A percentile compares a stretch with the other conserved stretches of the same genome.
Evolutionary conservation across 495 filamentous ascomycete genomes (phyloP).

Genomic region (Melanomma pulvis-pyrius): DNA sequence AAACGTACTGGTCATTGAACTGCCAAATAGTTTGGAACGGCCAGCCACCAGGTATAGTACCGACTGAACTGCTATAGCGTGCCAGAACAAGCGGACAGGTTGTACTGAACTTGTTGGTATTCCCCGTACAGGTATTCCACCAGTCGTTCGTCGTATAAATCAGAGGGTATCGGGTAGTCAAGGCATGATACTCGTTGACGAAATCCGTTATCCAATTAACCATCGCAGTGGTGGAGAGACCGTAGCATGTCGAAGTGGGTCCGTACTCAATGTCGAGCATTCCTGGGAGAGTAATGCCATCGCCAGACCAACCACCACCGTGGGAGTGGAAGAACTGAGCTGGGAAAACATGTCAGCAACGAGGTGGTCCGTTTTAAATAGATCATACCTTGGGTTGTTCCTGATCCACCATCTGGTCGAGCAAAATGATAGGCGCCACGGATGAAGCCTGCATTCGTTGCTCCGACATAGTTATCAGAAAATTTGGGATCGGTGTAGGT

Average conservation of each 20-base stretch:
- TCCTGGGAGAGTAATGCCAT: conserved; percentile 66
- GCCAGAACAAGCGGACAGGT: conserved; percentile 64
- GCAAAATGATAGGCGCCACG: conserved; percentile 70
- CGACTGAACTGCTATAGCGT: conserved; percentile 52
- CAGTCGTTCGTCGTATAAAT: conserved; percentile 64
- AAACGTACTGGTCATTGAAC: conserved; percentile 20
- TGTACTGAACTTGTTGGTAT: conserved; percentile 53
- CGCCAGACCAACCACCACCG: conserved; percentile 64
- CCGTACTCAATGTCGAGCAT: conserved; percentile 68
- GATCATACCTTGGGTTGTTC: conserved; percentile 49
- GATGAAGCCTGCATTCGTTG: conserved; percentile 60
- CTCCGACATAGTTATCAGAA: conserved; percentile 57
- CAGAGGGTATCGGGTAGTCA: conserved; percentile 59
- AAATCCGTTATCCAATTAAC: conserved; percentile 65
- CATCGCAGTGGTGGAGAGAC: conserved; percentile 56
- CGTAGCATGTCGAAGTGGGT: conserved; percentile 53
- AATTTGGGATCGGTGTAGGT: conserved; percentile 57
- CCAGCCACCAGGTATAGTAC: conserved; percentile 63
- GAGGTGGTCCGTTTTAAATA: background rate
- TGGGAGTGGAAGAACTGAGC: conserved; percentile 62
- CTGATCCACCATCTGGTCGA: conserved; percentile 54
- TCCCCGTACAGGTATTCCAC: conserved; percentile 66
- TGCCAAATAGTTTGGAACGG: conserved; percentile 52
- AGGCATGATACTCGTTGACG: conserved; percentile 56
- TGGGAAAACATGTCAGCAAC: background rate